These are phyloP conservation scores for Pugionium dolabratum DNA, from an alignment of 345 rosid species.

Conservation along the genomic window DNA sequence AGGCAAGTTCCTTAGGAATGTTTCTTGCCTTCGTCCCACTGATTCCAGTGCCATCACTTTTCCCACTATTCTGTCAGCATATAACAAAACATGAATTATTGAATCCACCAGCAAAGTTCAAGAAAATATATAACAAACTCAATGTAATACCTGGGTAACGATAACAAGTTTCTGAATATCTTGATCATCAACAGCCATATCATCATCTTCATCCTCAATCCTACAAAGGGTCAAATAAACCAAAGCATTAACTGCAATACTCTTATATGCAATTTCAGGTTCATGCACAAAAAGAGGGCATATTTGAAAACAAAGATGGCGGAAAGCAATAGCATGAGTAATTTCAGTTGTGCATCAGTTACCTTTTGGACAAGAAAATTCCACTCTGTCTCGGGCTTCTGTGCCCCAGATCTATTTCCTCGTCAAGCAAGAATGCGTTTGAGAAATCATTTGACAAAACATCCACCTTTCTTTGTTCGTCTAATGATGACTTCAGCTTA, in stretches of 20 bases:
- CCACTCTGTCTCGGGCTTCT: slow-evolving; percentile 52
- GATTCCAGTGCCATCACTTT: slow-evolving; percentile 49
- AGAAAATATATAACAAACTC: not conserved
- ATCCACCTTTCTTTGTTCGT: slow-evolving; percentile 43
- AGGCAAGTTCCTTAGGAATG: slow-evolving; percentile 77
- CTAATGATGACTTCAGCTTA: slow-evolving; percentile 36
- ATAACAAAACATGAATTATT: slow-evolving; percentile 27
- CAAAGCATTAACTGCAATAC: slow-evolving; percentile 19
- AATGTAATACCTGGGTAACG: slow-evolving; percentile 76
- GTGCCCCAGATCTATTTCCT: slow-evolving; percentile 88
- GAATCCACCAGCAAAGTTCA: slow-evolving; percentile 21
- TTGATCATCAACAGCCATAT: slow-evolving; percentile 62
- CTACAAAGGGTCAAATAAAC: slow-evolving; percentile 43
- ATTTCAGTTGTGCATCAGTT: slow-evolving; percentile 19
- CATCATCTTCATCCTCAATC: slow-evolving; percentile 85
- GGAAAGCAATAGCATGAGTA: slow-evolving; percentile 24
- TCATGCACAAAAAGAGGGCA: not conserved
- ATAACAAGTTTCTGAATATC: slow-evolving; percentile 95
- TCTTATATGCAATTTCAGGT: slow-evolving; percentile 13
- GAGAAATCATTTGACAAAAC: slow-evolving; percentile 68
- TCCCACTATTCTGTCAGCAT: slow-evolving; percentile 71
- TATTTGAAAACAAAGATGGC: slow-evolving; percentile 1
- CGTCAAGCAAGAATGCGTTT: slow-evolving; percentile 84
- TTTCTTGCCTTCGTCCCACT: slow-evolving; percentile 51
- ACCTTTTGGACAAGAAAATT: slow-evolving; percentile 58